Evolutionary conservation across 208 protist species (phyloP).

Genomic region (Trichomonas vaginalis): DNA sequence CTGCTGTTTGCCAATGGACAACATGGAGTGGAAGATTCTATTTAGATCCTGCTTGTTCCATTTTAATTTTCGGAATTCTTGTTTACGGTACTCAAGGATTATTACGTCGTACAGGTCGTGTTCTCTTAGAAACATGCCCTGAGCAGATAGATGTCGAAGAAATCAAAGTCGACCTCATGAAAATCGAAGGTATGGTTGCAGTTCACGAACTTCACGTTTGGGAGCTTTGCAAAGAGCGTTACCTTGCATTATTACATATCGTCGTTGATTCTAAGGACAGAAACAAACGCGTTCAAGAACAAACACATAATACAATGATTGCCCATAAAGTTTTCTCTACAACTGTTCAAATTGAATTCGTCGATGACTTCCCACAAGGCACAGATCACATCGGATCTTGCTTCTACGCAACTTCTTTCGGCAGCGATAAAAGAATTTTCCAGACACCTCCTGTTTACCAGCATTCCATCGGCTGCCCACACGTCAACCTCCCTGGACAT

Average conservation of each 20-base stretch:
- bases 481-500: not conserved
- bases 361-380: not conserved
- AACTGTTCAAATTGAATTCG: not conserved
- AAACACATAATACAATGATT: not conserved
- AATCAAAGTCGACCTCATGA: conserved; percentile 15
- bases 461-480: not conserved
- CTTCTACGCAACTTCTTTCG: not conserved
- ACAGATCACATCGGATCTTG: not conserved
- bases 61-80: conserved; percentile 29
- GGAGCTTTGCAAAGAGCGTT: conserved; percentile 10
- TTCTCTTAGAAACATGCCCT: conserved; percentile 26
- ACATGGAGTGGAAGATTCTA: conserved; percentile 3
- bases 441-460: not conserved
- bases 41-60: conserved; percentile 25
- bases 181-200: conserved; percentile 18
- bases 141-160: not conserved
- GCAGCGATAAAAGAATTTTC: not conserved
- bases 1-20: conserved; percentile 19
- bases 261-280: not conserved
- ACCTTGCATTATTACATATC: conserved; percentile 31
- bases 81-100: not conserved
- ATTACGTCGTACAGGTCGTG: conserved; percentile 1
- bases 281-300: not conserved
- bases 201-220: conserved; percentile 39
- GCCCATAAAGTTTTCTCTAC: not conserved